Base-by-base conservation (phyloP, 1,284 basidiomycete genomes). In the Fistulina hepatica region DNA sequence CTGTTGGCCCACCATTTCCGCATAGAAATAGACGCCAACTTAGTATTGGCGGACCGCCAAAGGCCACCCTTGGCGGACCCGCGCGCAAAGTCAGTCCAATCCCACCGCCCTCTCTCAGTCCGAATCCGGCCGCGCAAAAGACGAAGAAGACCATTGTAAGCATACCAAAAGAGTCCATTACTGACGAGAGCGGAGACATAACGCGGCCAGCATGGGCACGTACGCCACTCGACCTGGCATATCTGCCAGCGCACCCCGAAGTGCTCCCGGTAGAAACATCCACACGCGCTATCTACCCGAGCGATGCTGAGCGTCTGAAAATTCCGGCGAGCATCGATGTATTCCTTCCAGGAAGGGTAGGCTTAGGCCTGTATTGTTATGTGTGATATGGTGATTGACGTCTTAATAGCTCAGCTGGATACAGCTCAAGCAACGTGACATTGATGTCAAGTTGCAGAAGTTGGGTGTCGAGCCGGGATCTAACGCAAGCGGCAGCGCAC, bases 21-120 rank as follows among this genome's bases (percentile, higher is more conserved):
- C 61, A 59, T 31, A 51, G 67, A 31, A 67, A 57, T 53, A 67
- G 62, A 65, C 64, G 82, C 39, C 72, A 81, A 40, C 69, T 72
- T 21, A 84, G 80, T 49, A 67, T 88, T 42, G 84, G 84, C 11
- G 83, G 83, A 4, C 83, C 83, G 10, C 83, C 84, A 12, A 88
- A 88, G 54, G 84, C 84, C 2, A 68, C 75, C 2, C 61, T 88
- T 5, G 83, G 83, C 12, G 83, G 83, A 2, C 83, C 81, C 6
- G 70, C 73, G 37, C 69, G 79, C 37, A 86, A 82, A 58, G 65
- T 75, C 37, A 80, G 74, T 52, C 80, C 81, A 12, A 56, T 80
- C 41, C 76, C 76, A 2, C 57, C 65, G 21, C 48, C 53, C 23
- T 51, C 58, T 24, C 33, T 43, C 46, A 38, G 50, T 33, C 44